Base-by-base conservation (phyloP, 352 stramenopile species). In the Albugo laibachii region DNA sequence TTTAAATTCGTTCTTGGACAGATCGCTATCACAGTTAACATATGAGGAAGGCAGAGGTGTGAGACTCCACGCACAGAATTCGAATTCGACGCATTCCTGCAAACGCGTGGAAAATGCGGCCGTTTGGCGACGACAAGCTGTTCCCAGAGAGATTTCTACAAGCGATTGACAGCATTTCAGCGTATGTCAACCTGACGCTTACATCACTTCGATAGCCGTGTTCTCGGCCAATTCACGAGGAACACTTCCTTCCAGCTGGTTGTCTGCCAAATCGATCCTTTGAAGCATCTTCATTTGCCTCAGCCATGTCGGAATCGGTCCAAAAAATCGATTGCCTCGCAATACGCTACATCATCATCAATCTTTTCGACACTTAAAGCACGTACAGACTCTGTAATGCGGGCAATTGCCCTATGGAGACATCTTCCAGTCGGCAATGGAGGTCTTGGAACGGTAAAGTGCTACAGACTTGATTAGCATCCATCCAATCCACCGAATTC, bases 311-410 rank as follows among this genome's bases (percentile, higher is more conserved):
- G 74, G 74, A 47, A 86, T 69, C 2, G 47, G 47, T 39, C 74
- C 70, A 16, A 56, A 47, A 38, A 86, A 50, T 31, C 64, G 48
- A 43, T 81, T 86, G 11, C 54, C 35, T 0, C 66, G 73, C 45
- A 86, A 31, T 54, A 83, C 63, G 10, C 70, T 83, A 42, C 13
- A 35, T 16, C 41, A n/a, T 45, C 13, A 50, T 8, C 20, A 15
- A 21, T 34, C 12, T 41, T 27, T 11, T n/a, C 47, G 35, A 24
- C 19, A 16, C 5, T 16, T 16, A 35, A 36, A 35, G 37, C 36
- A 53, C 69, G 55, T 53, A 82, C 74, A 86, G 46, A 47, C 82
- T 66, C 49, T 81, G 61, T 2, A 86, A 62, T n/a, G 70, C 80
- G 11, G 68, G 54, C 70, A 86, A 80, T 15, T 62, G 45, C 27